These are phyloP conservation scores for Boletus sensibilis DNA, from an alignment of 768 basidiomycete genomes.

Conservation along the genomic window DNA sequence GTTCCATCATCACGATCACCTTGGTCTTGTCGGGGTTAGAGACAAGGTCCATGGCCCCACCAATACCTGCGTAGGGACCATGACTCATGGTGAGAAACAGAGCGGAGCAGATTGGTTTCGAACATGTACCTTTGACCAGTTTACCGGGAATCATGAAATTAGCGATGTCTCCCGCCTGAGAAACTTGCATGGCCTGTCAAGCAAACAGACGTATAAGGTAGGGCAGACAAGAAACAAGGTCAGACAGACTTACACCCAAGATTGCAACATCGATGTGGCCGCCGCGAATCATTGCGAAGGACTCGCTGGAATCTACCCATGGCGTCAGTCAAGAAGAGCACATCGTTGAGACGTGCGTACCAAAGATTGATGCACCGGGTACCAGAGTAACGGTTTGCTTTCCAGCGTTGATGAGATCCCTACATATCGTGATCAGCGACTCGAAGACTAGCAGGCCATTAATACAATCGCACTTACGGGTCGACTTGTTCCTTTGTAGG, in stretches of 20 bases:
- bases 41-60: constrained; percentile 95
- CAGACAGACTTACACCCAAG: constrained; percentile 64
- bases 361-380: constrained; percentile 90
- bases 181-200: constrained; percentile 88
- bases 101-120: neutral
- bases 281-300: constrained; percentile 97
- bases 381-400: constrained; percentile 93
- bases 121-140: constrained; percentile 66
- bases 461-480: constrained; percentile 51
- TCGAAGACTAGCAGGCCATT: neutral
- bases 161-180: constrained; percentile 88
- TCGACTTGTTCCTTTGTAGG: constrained; percentile 78
- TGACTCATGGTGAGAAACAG: constrained; percentile 7
- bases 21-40: constrained; percentile 96
- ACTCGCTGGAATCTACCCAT: constrained; percentile 73
- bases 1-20: constrained; percentile 88
- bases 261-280: constrained; percentile 94
- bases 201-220: constrained; percentile 2
- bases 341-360: constrained; percentile 39
- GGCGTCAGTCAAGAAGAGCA: neutral
- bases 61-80: constrained; percentile 61
- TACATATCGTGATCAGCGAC: constrained; percentile 28
- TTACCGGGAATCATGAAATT: constrained; percentile 99
- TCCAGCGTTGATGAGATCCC: constrained; percentile 91
- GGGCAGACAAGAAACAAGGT: neutral